Evolutionary conservation across 2,329 filamentous ascomycete genomes (phyloP), one percentile per base, ranked within the genome.

Genomic region (Epichloe baconii): DNA sequence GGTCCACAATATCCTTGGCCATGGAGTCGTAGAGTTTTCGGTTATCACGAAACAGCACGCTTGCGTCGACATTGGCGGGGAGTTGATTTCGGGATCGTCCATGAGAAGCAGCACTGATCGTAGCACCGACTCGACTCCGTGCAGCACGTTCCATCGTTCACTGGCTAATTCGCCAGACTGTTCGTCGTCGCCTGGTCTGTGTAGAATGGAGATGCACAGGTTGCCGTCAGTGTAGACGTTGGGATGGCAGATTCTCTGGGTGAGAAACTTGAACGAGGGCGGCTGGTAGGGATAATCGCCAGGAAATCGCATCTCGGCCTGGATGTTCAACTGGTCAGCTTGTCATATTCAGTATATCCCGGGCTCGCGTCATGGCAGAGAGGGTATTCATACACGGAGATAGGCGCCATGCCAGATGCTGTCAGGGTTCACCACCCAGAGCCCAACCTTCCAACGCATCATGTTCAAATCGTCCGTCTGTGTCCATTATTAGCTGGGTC

Each of bases 181-280:
- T 59, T 86, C 80, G 64, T 97, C 91, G 54, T 96, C 88, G 57
- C 93, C 93, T 0, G 93, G 89, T 17, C 81, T 79, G 68, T 98
- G 91, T 11, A 98, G 81, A 61, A 98, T 98, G 44, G 90, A 96
- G 65, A 98, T 97, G 73, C 93, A 97, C 44, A 97, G 78, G 58
- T 84, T 84, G 60, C 91, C 91, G 66, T 96, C 87, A 5, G 81
- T 71, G 71, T 97, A 97, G 62, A 98, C 83, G 66, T 98, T 98
- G 3, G 91, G 91, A 66, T 98, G 91, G 70, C 82, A 88, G 55
- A 97, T 83, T 15, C 86, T 82, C 36, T 77, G 78, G 21, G 73
- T 71, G 17, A 81, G 66, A 70, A 98, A 97, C 56, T 84, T 83
- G 74, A 98, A 97, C 51, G 84, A 85, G 26, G 91, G 91, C 31